Evolutionary conservation across 2,329 filamentous ascomycete genomes (phyloP).

Genomic region (Diplodia mutila): DNA sequence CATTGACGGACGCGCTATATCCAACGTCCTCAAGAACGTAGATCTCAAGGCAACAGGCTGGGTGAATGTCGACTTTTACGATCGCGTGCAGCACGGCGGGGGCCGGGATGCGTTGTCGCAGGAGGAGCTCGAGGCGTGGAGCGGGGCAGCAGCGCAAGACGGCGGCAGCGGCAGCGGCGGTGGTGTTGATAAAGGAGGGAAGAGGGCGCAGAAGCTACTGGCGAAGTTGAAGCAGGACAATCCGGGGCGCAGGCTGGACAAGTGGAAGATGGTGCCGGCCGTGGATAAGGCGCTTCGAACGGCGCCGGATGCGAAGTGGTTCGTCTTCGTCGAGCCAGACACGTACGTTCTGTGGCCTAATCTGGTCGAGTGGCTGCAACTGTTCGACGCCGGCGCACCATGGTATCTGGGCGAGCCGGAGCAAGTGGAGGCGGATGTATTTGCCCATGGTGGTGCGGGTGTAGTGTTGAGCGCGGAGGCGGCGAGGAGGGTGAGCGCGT

Average conservation of each 20-base stretch:
- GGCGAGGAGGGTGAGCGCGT: constrained; percentile 49
- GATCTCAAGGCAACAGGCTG: constrained; percentile 35
- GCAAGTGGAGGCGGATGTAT: constrained; percentile 54
- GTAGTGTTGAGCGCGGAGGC: constrained; percentile 57
- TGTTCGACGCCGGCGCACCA: constrained; percentile 53
- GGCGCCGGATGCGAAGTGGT: constrained; percentile 59
- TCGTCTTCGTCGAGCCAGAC: constrained; percentile 63
- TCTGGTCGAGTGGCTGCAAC: constrained; percentile 56
- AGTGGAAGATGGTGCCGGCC: constrained; percentile 46
- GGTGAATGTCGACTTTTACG: constrained; percentile 43
- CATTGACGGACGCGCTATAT: constrained; percentile 39
- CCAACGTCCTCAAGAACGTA: constrained; percentile 44
- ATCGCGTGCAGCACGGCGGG: constrained; percentile 36
- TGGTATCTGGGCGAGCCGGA: constrained; percentile 60
- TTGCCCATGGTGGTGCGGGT: constrained; percentile 59
- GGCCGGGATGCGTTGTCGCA: constrained; percentile 34
- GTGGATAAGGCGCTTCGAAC: constrained; percentile 41
- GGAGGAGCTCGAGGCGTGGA: constrained; percentile 14
- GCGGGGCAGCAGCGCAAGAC: neutral
- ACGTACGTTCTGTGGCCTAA: constrained; percentile 61
- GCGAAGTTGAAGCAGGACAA: neutral
- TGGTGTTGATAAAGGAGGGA: neutral
- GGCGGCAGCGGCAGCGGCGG: neutral
- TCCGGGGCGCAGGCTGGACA: constrained; percentile 39
- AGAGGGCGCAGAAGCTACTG: neutral